These are phyloP conservation scores for Chytriomyces confervae DNA, from an alignment of 192 early-diverging fungal genomes.

Conservation along the genomic window DNA sequence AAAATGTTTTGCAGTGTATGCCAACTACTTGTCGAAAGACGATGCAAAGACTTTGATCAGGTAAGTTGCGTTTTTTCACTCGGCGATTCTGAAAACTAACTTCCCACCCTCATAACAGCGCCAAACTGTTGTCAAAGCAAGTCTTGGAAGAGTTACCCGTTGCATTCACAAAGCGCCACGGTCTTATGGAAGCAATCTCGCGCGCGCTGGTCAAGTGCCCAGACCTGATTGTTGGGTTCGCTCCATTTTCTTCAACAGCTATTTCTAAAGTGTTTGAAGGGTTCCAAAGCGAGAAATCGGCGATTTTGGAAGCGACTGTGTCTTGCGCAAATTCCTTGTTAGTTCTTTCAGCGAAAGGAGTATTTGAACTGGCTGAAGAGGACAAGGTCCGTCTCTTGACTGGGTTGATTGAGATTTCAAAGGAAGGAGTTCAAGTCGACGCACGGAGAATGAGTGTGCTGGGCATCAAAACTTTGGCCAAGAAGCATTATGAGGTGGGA, in stretches of 20 bases:
- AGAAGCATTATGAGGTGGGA: conserved; percentile 45
- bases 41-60: conserved; percentile 55
- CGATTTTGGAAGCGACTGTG: conserved; percentile 20
- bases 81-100: background rate
- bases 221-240: background rate
- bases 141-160: conserved; percentile 11
- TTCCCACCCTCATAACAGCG: background rate
- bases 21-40: conserved; percentile 57
- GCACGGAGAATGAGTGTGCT: conserved; percentile 50
- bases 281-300: conserved; percentile 20
- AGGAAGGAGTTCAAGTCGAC: conserved; percentile 38
- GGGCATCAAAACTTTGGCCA: conserved; percentile 55
- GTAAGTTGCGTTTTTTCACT: conserved; percentile 32
- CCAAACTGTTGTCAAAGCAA: conserved; percentile 14
- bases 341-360: background rate
- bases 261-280: conserved; percentile 17
- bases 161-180: conserved; percentile 23
- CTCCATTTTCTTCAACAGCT: background rate
- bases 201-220: conserved; percentile 23
- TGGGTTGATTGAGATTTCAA: conserved; percentile 6
- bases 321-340: conserved; percentile 3
- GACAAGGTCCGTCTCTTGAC: background rate
- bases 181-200: conserved; percentile 22
- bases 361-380: background rate
- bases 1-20: conserved; percentile 65